These are phyloP conservation scores for Priceomyces haplophilus DNA, from an alignment of 805 yeast genomes.

Conservation along the genomic window DNA sequence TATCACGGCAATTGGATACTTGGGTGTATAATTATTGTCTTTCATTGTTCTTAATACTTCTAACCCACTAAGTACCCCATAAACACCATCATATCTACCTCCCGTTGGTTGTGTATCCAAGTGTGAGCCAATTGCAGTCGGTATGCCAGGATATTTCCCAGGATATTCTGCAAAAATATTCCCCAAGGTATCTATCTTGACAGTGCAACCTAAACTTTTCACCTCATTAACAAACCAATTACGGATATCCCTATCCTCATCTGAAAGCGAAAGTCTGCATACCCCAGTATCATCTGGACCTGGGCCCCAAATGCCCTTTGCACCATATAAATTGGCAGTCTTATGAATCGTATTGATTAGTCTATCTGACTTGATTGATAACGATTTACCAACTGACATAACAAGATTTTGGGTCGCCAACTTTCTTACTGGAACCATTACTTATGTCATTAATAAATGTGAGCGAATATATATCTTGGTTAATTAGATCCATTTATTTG, in stretches of 20 bases:
- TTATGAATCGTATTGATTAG: slow-evolving; percentile 58
- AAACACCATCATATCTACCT: slow-evolving; percentile 71
- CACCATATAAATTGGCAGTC: slow-evolving; percentile 58
- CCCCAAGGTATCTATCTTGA: slow-evolving; percentile 63
- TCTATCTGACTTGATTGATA: slow-evolving; percentile 19
- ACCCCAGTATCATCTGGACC: slow-evolving; percentile 10
- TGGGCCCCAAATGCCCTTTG: slow-evolving; percentile 60
- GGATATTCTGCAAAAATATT: slow-evolving; percentile 65
- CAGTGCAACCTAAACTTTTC: slow-evolving; percentile 50
- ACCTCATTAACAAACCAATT: slow-evolving; percentile 33
- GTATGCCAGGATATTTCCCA: slow-evolving; percentile 47
- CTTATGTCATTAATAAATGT: too few relatives aligned
- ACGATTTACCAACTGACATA: not conserved
- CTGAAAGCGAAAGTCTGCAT: slow-evolving; percentile 1
- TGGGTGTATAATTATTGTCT: slow-evolving; percentile 56
- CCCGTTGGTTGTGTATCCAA: slow-evolving; percentile 78
- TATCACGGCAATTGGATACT: slow-evolving; percentile 61
- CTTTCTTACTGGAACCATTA: too few relatives aligned
- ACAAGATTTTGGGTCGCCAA: not conserved
- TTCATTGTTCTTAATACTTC: slow-evolving; percentile 65
- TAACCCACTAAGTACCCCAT: slow-evolving; percentile 64
- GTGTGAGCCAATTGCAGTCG: slow-evolving; percentile 74
- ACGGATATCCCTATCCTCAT: not conserved
- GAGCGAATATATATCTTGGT: too few relatives aligned
- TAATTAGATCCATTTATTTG: too few relatives aligned